Evolutionary conservation across 2,329 filamentous ascomycete genomes (phyloP).

Genomic region (Phialophora chinensis): DNA sequence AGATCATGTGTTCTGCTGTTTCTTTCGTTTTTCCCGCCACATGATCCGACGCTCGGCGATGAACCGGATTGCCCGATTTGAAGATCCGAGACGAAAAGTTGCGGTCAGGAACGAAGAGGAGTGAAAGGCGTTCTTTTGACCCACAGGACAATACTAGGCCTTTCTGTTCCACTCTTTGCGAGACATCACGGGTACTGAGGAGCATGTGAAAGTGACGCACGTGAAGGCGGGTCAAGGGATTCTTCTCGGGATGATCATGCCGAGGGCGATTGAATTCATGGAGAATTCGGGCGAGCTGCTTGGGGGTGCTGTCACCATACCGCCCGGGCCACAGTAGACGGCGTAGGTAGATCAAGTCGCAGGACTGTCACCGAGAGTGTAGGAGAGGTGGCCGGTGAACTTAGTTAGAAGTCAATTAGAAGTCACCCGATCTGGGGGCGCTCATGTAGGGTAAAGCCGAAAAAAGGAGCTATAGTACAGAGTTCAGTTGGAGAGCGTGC

Average conservation of each 20-base stretch:
- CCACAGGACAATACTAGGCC: not conserved
- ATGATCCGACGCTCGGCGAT: not conserved
- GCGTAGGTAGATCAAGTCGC: not conserved
- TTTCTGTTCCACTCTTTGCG: not conserved
- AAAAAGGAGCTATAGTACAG: too few species aligned
- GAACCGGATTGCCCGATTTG: not conserved
- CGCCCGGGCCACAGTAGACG: too few species aligned
- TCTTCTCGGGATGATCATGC: constrained; percentile 11
- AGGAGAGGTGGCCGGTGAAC: too few species aligned
- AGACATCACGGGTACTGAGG: not conserved
- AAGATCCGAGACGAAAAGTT: not conserved
- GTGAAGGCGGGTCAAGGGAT: not conserved
- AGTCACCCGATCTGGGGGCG: too few species aligned
- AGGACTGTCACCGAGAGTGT: not conserved
- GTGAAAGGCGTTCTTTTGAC: not conserved
- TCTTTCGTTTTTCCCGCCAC: not conserved
- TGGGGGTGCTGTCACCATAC: too few species aligned
- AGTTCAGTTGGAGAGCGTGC: not conserved
- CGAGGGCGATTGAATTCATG: constrained; percentile 1
- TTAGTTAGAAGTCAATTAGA: too few species aligned
- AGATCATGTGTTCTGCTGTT: not conserved
- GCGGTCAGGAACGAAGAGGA: not conserved
- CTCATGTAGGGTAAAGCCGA: too few species aligned
- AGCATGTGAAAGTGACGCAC: constrained; percentile 1
- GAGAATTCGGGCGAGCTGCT: not conserved